A percentile compares a stretch with the other conserved stretches of the same genome.
Evolutionary conservation across 2,329 filamentous ascomycete species (phyloP).

Genomic region (Tolypocladium amazonense): DNA sequence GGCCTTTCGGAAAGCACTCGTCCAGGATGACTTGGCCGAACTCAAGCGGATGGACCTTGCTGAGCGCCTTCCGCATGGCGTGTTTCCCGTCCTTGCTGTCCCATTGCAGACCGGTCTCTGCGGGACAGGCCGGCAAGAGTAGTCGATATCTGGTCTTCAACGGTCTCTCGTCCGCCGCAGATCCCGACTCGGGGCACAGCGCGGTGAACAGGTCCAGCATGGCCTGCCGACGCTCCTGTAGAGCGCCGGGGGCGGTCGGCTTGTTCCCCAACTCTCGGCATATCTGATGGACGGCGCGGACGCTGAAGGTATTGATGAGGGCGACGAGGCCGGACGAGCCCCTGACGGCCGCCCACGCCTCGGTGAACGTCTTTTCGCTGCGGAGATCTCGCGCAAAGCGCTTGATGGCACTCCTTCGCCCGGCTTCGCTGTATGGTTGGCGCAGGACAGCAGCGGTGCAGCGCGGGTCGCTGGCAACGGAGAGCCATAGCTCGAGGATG

Average conservation of each 20-base stretch:
- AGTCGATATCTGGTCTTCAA: background rate
- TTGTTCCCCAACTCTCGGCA: background rate
- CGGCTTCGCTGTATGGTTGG: background rate
- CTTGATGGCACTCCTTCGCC: background rate
- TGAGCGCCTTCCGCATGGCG: background rate
- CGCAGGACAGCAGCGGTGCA: background rate
- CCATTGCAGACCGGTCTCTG: background rate
- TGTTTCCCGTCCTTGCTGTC: background rate
- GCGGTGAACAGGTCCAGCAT: background rate
- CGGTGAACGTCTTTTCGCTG: background rate
- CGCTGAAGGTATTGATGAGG: background rate
- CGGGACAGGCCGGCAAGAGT: background rate
- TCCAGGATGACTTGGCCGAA: background rate
- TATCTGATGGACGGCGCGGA: background rate
- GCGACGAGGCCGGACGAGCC: background rate
- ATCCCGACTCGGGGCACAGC: background rate
- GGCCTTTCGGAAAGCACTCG: background rate
- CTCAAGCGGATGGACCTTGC: background rate
- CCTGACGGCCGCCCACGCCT: background rate
- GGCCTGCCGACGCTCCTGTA: background rate
- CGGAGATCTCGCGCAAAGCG: background rate
- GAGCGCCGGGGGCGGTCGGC: background rate
- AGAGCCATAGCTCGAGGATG: background rate
- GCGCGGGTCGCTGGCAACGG: background rate
- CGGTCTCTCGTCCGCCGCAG: background rate